Evolutionary conservation across 768 basidiomycete genomes (phyloP).

Genomic region (Lactifluus volemus): DNA sequence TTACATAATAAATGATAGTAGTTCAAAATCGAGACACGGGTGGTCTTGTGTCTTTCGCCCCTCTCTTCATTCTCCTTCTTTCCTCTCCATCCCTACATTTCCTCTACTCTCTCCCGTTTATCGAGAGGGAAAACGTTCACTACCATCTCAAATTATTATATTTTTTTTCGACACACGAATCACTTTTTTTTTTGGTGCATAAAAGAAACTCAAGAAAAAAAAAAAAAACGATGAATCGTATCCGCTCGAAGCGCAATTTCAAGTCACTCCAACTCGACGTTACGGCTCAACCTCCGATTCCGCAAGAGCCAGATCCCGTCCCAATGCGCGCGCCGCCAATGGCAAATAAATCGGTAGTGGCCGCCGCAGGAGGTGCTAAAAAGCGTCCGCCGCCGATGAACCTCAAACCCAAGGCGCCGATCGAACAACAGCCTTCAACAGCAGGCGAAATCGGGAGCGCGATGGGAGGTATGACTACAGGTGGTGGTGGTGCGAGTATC

Average conservation of each 20-base stretch:
- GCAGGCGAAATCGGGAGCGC: neutral
- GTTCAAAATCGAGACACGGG: too few species aligned
- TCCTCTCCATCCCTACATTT: neutral
- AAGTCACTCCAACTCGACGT: constrained; percentile 74
- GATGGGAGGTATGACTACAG: too few species aligned
- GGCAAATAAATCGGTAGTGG: constrained; percentile 19
- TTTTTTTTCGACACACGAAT: neutral
- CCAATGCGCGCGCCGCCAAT: constrained; percentile 26
- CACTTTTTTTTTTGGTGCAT: neutral
- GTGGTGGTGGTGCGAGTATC: constrained; percentile 27
- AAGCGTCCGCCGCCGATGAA: constrained; percentile 80
- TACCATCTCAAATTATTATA: neutral
- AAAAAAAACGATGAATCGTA: constrained; percentile 34
- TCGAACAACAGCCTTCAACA: too few species aligned
- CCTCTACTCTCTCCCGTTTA: neutral
- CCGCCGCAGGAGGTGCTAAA: constrained; percentile 40
- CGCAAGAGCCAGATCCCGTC: constrained; percentile 32
- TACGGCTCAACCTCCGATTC: constrained; percentile 32
- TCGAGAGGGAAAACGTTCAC: neutral
- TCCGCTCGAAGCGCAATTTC: constrained; percentile 90
- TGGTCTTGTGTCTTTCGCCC: neutral
- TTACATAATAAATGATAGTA: too few species aligned
- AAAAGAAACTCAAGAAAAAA: neutral
- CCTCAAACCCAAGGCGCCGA: constrained; percentile 60
- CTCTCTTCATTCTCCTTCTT: neutral